Conservation (phyloP, 345 rosid species). For the Salix viminalis region DNA sequence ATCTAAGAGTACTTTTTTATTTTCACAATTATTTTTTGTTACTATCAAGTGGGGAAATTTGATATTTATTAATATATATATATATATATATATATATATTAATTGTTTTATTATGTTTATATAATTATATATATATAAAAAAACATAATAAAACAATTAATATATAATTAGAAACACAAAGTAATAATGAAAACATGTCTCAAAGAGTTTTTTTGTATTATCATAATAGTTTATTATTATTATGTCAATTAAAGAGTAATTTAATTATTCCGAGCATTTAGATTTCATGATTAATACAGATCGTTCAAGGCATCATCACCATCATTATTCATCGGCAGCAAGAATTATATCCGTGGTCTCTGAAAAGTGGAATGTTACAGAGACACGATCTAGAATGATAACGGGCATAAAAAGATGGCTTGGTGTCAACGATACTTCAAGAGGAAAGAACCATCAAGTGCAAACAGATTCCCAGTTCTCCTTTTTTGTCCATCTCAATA, state of each 20-base stretch:
- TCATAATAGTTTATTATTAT: too few species aligned
- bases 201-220: too few species aligned
- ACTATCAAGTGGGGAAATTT: too few species aligned
- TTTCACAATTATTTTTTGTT: too few species aligned
- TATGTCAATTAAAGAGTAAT: accelerated
- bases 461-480: background rate
- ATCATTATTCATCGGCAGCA: background rate
- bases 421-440: constrained; percentile 31
- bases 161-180: too few species aligned
- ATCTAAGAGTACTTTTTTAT: too few species aligned
- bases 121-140: too few species aligned
- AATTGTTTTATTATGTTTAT: too few species aligned
- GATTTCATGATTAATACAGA: background rate
- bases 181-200: too few species aligned
- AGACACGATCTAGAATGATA: constrained; percentile 1
- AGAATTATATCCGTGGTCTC: background rate
- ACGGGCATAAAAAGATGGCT: constrained; percentile 16
- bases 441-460: constrained; percentile 6
- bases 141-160: too few species aligned
- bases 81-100: too few species aligned
- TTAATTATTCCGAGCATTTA: background rate
- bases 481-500: background rate
- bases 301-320: constrained; percentile 3
- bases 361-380: background rate
- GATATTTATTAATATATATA: too few species aligned